Evolutionary conservation across 2,329 filamentous ascomycete species (phyloP).

Genomic region (Beauveria varroae): DNA sequence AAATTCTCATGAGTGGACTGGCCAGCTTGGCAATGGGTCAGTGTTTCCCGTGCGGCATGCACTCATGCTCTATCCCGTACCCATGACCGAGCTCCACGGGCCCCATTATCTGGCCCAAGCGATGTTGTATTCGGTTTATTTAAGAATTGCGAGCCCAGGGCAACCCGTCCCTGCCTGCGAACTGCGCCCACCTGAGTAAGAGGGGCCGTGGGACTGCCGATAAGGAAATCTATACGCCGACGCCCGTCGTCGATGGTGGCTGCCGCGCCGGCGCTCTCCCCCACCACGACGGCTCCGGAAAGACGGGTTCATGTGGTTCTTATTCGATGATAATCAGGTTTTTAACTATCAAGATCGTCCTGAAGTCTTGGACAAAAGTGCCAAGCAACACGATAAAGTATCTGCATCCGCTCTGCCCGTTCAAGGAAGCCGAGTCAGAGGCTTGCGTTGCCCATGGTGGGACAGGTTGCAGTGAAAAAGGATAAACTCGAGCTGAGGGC

Average conservation of each 20-base stretch:
- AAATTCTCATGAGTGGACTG: background rate
- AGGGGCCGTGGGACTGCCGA: slow-evolving; percentile 14
- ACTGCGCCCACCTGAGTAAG: slow-evolving; percentile 15
- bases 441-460: background rate
- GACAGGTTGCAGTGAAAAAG: too few relatives aligned
- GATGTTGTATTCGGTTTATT: background rate
- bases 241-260: slow-evolving; percentile 23
- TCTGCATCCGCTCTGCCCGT: background rate
- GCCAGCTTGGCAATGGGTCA: background rate
- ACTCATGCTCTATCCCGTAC: background rate
- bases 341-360: too few relatives aligned
- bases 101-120: background rate
- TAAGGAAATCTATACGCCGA: slow-evolving; percentile 26
- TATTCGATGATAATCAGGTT: too few relatives aligned
- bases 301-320: too few relatives aligned
- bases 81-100: background rate
- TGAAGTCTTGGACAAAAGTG: too few relatives aligned
- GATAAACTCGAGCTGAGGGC: background rate
- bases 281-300: too few relatives aligned
- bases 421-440: background rate
- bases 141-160: too few relatives aligned
- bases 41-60: background rate
- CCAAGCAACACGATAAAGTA: background rate
- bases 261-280: too few relatives aligned
- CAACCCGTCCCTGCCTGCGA: background rate